Evolutionary conservation across 73 alveolate species (phyloP).

Genomic region (Uronychia setigera): DNA sequence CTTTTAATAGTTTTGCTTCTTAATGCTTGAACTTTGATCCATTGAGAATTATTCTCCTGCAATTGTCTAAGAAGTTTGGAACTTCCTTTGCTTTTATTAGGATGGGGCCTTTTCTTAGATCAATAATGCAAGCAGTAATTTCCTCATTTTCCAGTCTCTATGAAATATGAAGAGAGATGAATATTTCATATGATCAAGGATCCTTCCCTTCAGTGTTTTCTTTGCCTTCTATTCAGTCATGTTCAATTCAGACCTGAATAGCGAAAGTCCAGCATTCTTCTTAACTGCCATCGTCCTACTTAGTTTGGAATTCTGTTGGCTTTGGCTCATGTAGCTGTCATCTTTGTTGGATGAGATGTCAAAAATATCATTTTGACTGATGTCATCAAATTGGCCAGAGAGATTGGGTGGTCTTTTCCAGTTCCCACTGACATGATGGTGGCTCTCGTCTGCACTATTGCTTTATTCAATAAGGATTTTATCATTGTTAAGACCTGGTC

Average conservation of each 20-base stretch:
- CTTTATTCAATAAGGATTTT: background rate
- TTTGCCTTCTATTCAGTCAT: background rate
- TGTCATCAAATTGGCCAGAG: background rate
- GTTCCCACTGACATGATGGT: background rate
- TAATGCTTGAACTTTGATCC: too few species aligned
- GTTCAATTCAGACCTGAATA: background rate
- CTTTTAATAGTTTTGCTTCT: too few species aligned
- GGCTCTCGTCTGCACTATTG: background rate
- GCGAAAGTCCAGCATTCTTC: too few species aligned
- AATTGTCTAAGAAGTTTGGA: too few species aligned
- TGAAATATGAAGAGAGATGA: conserved; percentile 7
- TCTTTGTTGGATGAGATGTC: background rate
- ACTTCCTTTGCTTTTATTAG: background rate
- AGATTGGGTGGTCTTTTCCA: too few species aligned
- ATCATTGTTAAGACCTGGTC: too few species aligned
- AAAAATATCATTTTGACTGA: background rate
- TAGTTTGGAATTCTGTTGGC: background rate
- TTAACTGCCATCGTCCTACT: background rate
- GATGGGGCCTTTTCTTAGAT: background rate
- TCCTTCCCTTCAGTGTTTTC: background rate
- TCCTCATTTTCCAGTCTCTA: background rate
- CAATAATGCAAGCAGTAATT: background rate
- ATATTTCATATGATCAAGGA: background rate
- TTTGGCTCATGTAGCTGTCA: background rate
- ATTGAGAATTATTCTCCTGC: too few species aligned